Conservation (phyloP, 352 stramenopile species). For the Globisporangium ultimum region DNA sequence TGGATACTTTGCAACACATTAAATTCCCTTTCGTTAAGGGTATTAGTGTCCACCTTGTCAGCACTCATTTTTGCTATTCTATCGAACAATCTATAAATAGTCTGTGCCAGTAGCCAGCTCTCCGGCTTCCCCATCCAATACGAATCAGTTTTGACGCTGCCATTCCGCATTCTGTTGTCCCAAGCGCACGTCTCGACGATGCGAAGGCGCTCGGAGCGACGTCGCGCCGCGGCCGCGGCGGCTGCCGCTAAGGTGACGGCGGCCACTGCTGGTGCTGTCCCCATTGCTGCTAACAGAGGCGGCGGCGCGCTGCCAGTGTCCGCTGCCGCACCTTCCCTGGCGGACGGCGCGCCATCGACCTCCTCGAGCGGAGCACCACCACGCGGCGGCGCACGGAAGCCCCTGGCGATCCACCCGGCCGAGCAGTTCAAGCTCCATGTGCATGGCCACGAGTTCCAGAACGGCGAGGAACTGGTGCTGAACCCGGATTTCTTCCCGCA, state of each 20-base stretch:
- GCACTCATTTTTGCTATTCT: too few relatives aligned
- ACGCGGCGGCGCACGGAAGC: constrained; percentile 26
- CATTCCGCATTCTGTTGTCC: background rate
- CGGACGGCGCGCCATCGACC: background rate
- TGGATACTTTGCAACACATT: too few relatives aligned
- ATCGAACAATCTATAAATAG: background rate
- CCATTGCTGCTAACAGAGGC: background rate
- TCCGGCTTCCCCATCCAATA: background rate
- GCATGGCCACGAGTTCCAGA: constrained; percentile 80
- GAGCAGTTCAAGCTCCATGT: constrained; percentile 80
- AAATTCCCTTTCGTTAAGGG: too few relatives aligned
- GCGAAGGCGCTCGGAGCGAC: constrained; percentile 48
- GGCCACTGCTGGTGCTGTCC: background rate
- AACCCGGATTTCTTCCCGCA: constrained; percentile 82
- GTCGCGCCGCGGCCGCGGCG: constrained; percentile 37
- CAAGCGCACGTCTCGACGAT: constrained; percentile 16
- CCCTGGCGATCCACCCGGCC: constrained; percentile 40
- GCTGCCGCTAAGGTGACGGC: constrained; percentile 17
- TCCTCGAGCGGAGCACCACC: background rate
- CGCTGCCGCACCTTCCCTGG: background rate
- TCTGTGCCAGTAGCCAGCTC: background rate
- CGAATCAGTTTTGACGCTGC: background rate
- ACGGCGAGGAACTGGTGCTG: constrained; percentile 74
- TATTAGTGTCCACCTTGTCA: too few relatives aligned
- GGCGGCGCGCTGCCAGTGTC: background rate